Evolutionary conservation across 805 yeast species (phyloP).

Genomic region (Yamadazyma akitaensis): DNA sequence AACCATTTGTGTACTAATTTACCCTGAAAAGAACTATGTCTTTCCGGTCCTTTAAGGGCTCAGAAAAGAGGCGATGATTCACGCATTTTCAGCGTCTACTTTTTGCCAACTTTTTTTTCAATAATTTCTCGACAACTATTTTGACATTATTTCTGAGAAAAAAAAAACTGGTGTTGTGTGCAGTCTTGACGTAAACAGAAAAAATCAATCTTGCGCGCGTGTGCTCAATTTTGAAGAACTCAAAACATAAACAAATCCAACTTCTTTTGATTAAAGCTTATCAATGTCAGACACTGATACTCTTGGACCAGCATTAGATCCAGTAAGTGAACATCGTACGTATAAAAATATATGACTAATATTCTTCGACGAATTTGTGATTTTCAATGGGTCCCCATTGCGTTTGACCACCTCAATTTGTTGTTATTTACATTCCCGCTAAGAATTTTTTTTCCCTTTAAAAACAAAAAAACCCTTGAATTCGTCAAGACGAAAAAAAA

Average conservation of each 20-base stretch:
- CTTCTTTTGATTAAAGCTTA: neutral
- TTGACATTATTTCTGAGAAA: no score
- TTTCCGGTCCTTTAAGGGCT: neutral
- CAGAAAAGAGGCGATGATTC: conserved; percentile 9
- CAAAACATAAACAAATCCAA: conserved; percentile 4
- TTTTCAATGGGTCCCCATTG: no score
- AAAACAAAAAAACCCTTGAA: conserved; percentile 4
- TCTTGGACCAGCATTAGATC: neutral
- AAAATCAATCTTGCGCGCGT: neutral
- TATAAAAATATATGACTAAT: no score
- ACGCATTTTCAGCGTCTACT: neutral
- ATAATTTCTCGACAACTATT: neutral
- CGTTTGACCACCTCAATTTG: neutral
- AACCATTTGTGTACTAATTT: neutral
- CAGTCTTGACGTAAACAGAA: neutral
- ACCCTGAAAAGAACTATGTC: neutral
- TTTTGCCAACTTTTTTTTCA: neutral
- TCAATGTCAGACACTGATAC: conserved; percentile 9
- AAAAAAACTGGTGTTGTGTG: neutral
- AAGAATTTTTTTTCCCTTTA: neutral
- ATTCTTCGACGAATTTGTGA: no score
- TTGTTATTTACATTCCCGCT: conserved; percentile 1
- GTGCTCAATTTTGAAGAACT: neutral
- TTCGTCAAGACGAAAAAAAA: neutral
- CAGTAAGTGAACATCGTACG: neutral